A percentile compares a stretch with the other conserved stretches of the same genome.
Evolutionary conservation across 2,329 filamentous ascomycete genomes (phyloP).

Genomic region (Penicillium sp.): DNA sequence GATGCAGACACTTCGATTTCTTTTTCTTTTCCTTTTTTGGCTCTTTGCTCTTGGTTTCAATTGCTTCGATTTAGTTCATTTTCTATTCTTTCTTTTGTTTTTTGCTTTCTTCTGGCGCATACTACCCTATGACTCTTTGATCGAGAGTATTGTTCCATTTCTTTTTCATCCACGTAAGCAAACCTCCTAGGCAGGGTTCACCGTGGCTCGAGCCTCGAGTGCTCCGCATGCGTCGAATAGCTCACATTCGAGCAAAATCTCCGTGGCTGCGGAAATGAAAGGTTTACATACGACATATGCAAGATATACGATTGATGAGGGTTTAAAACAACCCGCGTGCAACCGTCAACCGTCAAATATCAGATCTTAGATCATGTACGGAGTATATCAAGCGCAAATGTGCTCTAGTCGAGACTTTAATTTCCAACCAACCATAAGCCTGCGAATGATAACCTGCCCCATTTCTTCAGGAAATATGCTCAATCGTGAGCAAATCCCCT

Average conservation of each 20-base stretch:
- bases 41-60: not conserved
- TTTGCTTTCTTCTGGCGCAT: not conserved
- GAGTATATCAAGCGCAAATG: conserved; percentile 8
- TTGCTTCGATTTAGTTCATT: not conserved
- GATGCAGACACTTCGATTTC: conserved; percentile 8
- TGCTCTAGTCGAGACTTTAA: conserved; percentile 7
- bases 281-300: not conserved
- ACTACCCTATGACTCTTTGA: conserved; percentile 8
- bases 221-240: conserved; percentile 1
- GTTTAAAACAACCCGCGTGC: too few species aligned
- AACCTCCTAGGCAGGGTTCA: not conserved
- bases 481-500: conserved; percentile 27
- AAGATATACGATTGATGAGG: not conserved
- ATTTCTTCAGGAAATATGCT: conserved; percentile 23
- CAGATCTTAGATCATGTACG: not conserved
- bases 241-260: not conserved
- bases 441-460: not conserved
- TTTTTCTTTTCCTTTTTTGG: not conserved
- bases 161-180: not conserved
- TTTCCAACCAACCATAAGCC: not conserved
- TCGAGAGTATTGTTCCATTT: not conserved
- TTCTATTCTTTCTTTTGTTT: not conserved
- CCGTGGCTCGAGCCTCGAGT: not conserved
- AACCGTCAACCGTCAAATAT: not conserved
- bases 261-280: not conserved